Base-by-base conservation (phyloP, 78 protist genomes). In the Pigoraptor vietnamica region DNA sequence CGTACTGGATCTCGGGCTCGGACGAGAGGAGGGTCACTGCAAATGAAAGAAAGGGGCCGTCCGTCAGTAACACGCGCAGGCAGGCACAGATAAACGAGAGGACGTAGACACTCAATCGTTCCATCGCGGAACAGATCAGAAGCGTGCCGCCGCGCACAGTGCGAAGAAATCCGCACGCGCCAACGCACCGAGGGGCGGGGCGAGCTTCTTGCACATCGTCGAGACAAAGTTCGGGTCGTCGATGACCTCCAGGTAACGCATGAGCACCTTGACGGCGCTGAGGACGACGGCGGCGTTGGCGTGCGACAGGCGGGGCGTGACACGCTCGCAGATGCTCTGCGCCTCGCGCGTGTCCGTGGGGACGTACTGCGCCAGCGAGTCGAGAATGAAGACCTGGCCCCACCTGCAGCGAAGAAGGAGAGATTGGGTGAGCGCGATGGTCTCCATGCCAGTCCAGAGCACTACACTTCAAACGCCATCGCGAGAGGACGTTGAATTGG, bases 311-410 rank as follows among this genome's bases (percentile, higher is more conserved):
- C 99, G 95, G n/a, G 99, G 99, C n/a, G 93, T 91, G 39, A 99
- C 99, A 33, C 99, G 98, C 83, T 98, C 98, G 93, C 94, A 84
- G 55, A 99, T 97, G 38, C 81, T 36, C 94, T 98, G 99, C 0
- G 99, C 98, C 89, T 91, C 93, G 14, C 56, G 40, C 79, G 89
- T 0, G 55, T 86, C 87, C 38, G 19, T 19, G 24, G 98, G 96
- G 6, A 0, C 14, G 94, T 96, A 98, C 37, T 32, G 34, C n/a
- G 98, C 94, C 37, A 99, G 96, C 37, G 98, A 86, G 86, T 99
- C 99, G 56, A 99, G 91, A 36, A 99, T 98, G 97, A 94, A 98
- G 89, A 98, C 94, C 90, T 98, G 99, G 39, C 99, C 98, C 99
- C 99, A 96, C 67, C 67, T 48, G 14, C 14, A 48, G 14, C 67